These are phyloP conservation scores for Colletotrichum tabaci DNA, from an alignment of 2,329 filamentous ascomycete genomes.

Conservation along the genomic window DNA sequence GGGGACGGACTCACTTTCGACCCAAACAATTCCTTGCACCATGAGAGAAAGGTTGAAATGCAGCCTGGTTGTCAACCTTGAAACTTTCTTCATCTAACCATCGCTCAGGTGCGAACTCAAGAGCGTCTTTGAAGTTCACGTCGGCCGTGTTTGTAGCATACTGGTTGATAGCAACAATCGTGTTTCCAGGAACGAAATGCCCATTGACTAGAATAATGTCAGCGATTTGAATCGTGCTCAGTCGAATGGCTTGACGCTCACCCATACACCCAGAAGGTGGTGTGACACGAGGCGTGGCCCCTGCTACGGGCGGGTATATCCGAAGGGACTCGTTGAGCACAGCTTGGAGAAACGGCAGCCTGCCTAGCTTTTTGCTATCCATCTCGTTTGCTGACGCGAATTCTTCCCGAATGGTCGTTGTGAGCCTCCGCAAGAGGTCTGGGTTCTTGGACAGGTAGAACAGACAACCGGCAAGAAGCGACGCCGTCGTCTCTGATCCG, in stretches of 20 bases:
- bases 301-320: constrained; percentile 4
- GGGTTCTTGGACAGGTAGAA: neutral
- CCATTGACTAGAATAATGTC: neutral
- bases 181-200: neutral
- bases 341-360: constrained; percentile 40
- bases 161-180: constrained; percentile 5
- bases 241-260: neutral
- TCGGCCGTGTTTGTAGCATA: neutral
- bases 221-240: neutral
- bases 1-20: constrained; percentile 54
- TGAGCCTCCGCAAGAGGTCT: neutral
- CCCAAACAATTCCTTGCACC: constrained; percentile 24
- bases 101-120: neutral
- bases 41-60: constrained; percentile 15
- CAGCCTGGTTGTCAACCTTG: neutral
- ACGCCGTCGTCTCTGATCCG: constrained; percentile 1
- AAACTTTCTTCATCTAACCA: neutral
- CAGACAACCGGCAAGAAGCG: neutral
- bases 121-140: neutral
- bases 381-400: neutral
- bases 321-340: constrained; percentile 12
- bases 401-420: neutral
- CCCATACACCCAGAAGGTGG: neutral
- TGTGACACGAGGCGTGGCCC: neutral
- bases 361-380: neutral